phyloP scores from a whole-genome alignment of 1,284 basidiomycete genomes.

The Cryptococcus sp. region DNA sequence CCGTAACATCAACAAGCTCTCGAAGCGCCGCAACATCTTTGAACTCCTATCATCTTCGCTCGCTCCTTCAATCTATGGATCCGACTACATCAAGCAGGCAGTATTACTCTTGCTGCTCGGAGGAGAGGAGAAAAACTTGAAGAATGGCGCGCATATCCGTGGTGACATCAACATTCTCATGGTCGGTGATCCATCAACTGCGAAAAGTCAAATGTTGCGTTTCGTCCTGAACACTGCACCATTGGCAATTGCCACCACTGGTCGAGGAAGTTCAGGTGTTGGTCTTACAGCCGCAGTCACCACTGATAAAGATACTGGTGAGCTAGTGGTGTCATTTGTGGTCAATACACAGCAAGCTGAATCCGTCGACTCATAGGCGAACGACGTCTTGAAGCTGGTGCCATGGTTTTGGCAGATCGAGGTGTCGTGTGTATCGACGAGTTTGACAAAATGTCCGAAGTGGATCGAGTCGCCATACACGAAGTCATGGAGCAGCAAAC shows the following conservation, averaged over 20 bases:
- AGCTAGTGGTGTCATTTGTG: constrained; percentile 8
- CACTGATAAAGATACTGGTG: constrained; percentile 88
- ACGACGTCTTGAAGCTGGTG: constrained; percentile 92
- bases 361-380: constrained; percentile 60
- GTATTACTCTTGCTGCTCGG: constrained; percentile 90
- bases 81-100: constrained; percentile 94
- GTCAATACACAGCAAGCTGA: background rate
- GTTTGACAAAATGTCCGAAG: constrained; percentile 99
- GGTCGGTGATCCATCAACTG: constrained; percentile 98
- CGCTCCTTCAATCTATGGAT: constrained; percentile 96
- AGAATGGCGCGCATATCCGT: constrained; percentile 97
- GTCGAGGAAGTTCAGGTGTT: constrained; percentile 94
- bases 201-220: constrained; percentile 94
- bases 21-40: constrained; percentile 82
- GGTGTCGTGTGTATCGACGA: constrained; percentile 99
- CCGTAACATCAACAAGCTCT: constrained; percentile 91
- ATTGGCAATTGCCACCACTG: constrained; percentile 96
- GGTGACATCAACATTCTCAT: constrained; percentile 99
- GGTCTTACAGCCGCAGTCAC: constrained; percentile 99
- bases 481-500: constrained; percentile 99
- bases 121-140: constrained; percentile 95
- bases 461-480: constrained; percentile 99
- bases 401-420: constrained; percentile 99
- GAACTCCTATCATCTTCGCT: constrained; percentile 88
- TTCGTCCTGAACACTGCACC: constrained; percentile 97